phyloP scores from a whole-genome alignment of 2,329 filamentous ascomycete species.

The Pseudogymnoascus sp. region DNA sequence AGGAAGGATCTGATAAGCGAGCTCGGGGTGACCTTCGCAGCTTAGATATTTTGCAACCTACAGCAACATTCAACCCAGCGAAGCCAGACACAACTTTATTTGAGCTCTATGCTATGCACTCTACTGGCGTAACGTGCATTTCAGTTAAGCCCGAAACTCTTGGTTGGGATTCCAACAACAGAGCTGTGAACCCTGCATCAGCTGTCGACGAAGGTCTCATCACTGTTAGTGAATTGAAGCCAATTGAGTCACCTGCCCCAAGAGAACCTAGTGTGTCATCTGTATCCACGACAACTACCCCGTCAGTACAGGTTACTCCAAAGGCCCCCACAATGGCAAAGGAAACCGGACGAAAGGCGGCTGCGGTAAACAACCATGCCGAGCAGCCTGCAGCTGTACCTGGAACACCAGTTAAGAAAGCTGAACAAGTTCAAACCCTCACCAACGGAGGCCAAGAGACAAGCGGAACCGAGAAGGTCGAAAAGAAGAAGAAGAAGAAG shows the following conservation, averaged over 20 bases:
- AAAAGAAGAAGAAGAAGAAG: slow-evolving; percentile 67
- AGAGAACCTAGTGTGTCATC: slow-evolving; percentile 8
- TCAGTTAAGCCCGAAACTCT: slow-evolving; percentile 81
- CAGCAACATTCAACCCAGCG: slow-evolving; percentile 48
- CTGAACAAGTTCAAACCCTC: slow-evolving; percentile 20
- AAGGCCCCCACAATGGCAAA: slow-evolving; percentile 19
- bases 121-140: slow-evolving; percentile 87
- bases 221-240: slow-evolving; percentile 56
- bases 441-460: slow-evolving; percentile 22
- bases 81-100: slow-evolving; percentile 75
- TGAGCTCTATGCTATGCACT: slow-evolving; percentile 96
- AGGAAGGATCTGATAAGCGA: slow-evolving; percentile 9
- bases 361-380: slow-evolving; percentile 18
- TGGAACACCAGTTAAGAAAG: slow-evolving; percentile 31
- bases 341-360: slow-evolving; percentile 22
- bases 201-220: slow-evolving; percentile 68
- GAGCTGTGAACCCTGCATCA: slow-evolving; percentile 71
- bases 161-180: slow-evolving; percentile 86
- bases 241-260: slow-evolving; percentile 38
- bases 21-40: slow-evolving; percentile 83
- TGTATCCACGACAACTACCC: background rate
- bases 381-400: slow-evolving; percentile 16
- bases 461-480: slow-evolving; percentile 45
- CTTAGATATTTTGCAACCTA: slow-evolving; percentile 74
- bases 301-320: slow-evolving; percentile 7